A percentile compares a stretch with the other conserved stretches of the same genome.
Conservation (phyloP, 345 rosid species). For the Excoecaria cochinchinensis region DNA sequence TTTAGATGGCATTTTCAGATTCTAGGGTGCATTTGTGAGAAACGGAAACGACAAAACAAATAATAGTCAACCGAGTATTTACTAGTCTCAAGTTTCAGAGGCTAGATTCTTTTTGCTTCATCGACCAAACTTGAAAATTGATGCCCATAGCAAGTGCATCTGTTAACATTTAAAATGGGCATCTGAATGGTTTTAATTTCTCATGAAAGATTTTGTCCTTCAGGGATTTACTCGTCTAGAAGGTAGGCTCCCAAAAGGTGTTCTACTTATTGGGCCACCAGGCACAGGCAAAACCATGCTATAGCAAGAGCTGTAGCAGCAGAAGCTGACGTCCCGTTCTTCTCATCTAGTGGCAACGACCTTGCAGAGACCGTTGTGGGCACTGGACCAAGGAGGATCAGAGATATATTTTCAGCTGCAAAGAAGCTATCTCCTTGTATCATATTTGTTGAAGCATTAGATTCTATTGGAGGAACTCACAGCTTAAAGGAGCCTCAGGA, state of each 20-base stretch:
- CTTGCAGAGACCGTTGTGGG: slow-evolving; percentile 98
- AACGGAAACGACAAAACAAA: too few species aligned
- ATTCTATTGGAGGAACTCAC: slow-evolving; percentile 93
- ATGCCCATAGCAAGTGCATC: too few species aligned
- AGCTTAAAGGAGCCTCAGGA: slow-evolving; percentile 87
- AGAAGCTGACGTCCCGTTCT: slow-evolving; percentile 97
- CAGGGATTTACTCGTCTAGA: slow-evolving; percentile 90
- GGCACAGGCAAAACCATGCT: slow-evolving; percentile 98
- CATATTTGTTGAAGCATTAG: slow-evolving; percentile 89
- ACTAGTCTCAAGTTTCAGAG: too few species aligned
- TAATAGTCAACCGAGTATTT: too few species aligned
- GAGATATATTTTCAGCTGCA: slow-evolving; percentile 95
- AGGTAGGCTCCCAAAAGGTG: slow-evolving; percentile 97
- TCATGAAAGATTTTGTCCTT: not conserved
- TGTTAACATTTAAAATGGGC: too few species aligned
- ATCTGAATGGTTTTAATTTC: too few species aligned
- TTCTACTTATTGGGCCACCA: slow-evolving; percentile 93
- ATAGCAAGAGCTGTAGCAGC: slow-evolving; percentile 98
- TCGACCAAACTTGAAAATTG: not conserved
- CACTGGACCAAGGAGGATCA: slow-evolving; percentile 92
- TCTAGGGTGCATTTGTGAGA: too few species aligned
- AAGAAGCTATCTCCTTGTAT: slow-evolving; percentile 95
- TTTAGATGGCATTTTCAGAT: too few species aligned
- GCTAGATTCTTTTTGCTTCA: too few species aligned
- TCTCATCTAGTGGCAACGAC: slow-evolving; percentile 98